Evolutionary conservation across 257 asterid species (phyloP), one percentile per base, ranked within the genome.

Genomic region (Thymus mandschuricus): DNA sequence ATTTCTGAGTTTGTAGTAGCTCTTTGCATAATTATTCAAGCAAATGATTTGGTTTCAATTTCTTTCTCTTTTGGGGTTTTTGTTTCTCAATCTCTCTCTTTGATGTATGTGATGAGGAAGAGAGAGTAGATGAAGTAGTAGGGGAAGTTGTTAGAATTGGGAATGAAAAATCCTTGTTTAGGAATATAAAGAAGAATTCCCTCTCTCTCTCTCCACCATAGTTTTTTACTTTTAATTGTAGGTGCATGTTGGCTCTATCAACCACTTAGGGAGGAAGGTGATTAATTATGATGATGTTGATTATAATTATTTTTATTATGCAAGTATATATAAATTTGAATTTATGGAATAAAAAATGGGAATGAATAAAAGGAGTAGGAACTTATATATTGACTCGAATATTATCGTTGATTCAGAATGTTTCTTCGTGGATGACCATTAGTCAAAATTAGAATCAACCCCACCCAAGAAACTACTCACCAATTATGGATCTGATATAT

Each of bases 101-200:
- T 48, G 12, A 34, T 3, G 6, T 38, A 34, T 34, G 2, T 56
- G 71, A 62, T 73, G 61, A 63, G 70, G 57, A 71, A 60, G 62
- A 61, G 59, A 71, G 80, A 79, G 84, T 72, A 70, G 92, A 81
- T 76, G 84, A 69, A 74, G 73, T 86, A 80, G 80, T 71, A 60
- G 78, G 76, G 83, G 82, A 84, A 88, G 91, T 86, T 82, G 95
- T 81, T 84, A 69, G 87, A 86, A 86, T 85, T 92, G 86, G 97
- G 92, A 92, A 92, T 82, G 89, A 86, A 83, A 84, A 82, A 66
- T 76, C 49, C 81, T 84, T 79, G 76, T 79, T 79, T 75, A 58
- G 76, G 82, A 76, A 82, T 83, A 76, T 82, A 87, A 82, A 83
- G 80, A 84, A 84, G 78, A 82, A 78, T 76, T 76, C 83, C 51